Conservation (phyloP, 2,329 filamentous ascomycete species). For the Stachybotrys echinatus region DNA sequence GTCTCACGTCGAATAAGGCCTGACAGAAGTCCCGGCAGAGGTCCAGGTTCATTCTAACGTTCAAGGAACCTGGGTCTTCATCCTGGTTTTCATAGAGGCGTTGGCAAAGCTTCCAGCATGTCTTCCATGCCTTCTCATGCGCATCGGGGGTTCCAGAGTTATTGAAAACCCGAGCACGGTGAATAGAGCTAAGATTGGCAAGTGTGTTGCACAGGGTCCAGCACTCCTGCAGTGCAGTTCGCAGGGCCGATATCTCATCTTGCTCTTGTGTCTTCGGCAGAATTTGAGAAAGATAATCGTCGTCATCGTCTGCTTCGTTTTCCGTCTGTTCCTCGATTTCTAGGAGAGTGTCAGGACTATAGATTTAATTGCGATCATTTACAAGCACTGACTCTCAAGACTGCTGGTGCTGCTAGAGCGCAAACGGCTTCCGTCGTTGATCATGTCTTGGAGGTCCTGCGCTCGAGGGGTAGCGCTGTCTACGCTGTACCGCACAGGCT, state of each 20-base stretch:
- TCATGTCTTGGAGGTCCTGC: slow-evolving; percentile 73
- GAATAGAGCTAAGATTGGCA: slow-evolving; percentile 76
- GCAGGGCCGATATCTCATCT: slow-evolving; percentile 62
- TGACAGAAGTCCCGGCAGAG: slow-evolving; percentile 91
- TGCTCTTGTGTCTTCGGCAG: slow-evolving; percentile 39
- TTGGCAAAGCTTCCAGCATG: slow-evolving; percentile 90
- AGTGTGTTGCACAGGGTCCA: slow-evolving; percentile 94
- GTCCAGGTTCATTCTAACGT: slow-evolving; percentile 72
- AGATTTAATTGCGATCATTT: not conserved
- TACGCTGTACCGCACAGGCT: slow-evolving; percentile 58
- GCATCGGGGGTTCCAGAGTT: slow-evolving; percentile 68
- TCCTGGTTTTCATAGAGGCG: slow-evolving; percentile 79
- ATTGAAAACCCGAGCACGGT: slow-evolving; percentile 74
- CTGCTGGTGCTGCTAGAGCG: slow-evolving; percentile 67
- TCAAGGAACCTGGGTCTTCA: slow-evolving; percentile 59
- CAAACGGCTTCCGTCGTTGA: slow-evolving; percentile 46
- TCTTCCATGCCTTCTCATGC: slow-evolving; percentile 87
- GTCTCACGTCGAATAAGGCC: slow-evolving; percentile 79
- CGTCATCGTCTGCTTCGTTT: slow-evolving; percentile 48
- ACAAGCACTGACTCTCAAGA: slow-evolving; percentile 59
- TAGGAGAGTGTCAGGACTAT: slow-evolving; percentile 14
- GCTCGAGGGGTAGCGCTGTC: slow-evolving; percentile 75
- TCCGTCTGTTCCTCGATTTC: slow-evolving; percentile 53
- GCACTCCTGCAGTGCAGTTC: slow-evolving; percentile 75
- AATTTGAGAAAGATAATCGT: slow-evolving; percentile 41